Base-by-base conservation (phyloP, 176 grass and related monocot species). In the Canna indica region DNA sequence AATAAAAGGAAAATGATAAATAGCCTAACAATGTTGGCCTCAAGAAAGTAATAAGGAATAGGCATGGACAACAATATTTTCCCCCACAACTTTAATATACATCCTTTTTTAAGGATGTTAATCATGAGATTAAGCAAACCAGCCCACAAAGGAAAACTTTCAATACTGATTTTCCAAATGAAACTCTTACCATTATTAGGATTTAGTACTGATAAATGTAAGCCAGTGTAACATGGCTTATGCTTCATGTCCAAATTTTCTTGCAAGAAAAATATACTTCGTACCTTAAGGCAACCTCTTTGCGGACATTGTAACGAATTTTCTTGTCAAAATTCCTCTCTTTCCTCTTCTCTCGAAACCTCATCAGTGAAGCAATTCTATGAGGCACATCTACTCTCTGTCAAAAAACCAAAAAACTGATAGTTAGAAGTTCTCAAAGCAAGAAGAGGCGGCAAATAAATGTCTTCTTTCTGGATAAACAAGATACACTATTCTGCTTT, bases 241-340 rank as follows among this genome's bases (percentile, higher is more conserved):
- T 24, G 50, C 8, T 54, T 54, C 22, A 54, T 54, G 50, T 8
- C 1, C 5, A 44, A 11, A 44, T 44, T 44, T 7, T 44, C 41
- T 44, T 44, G 41, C 1, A 11, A 44, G 41, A 44, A 44, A 44
- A 44, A 10, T 44, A 5, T 44, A 39, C 38, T 30, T 59, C 73
- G 73, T 82, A 93, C 94, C 94, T 99, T 25, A 88, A 80, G 0
- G 89, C 89, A 20, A 99, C 89, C 73, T 97, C 89, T 74, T 88
- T 92, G 64, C 94, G 94, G 60, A 97, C 89, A 72, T 77, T 82
- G 70, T 92, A 93, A 44, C 94, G 94, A 63, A 92, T 90, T 86
- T 90, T 92, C 80, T 97, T 97, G 78, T 97, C 84, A 73, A 90
- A 97, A 89, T 90, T 92, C 83, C 89, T 97, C 79, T 86, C 94